These are phyloP conservation scores for Forsythia suspensa DNA, from an alignment of 257 asterid genomes.

Conservation along the genomic window DNA sequence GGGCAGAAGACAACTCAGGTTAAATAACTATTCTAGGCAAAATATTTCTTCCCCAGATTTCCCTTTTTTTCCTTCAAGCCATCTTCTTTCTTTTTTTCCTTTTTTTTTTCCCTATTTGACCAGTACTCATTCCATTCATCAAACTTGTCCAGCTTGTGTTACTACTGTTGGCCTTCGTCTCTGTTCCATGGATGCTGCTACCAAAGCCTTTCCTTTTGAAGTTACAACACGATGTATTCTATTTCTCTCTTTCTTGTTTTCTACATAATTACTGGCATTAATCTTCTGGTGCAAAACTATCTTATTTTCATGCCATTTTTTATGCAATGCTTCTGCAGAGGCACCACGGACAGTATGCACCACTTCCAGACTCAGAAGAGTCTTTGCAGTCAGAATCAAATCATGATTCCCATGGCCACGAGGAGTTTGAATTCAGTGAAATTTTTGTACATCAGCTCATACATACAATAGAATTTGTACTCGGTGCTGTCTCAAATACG, in stretches of 20 bases:
- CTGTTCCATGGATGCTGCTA: slow-evolving; percentile 99
- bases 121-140: slow-evolving; percentile 19
- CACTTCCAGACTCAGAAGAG: slow-evolving; percentile 73
- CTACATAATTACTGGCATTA: slow-evolving; percentile 9
- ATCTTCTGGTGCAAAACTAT: background rate
- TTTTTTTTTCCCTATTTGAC: background rate
- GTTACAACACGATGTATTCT: slow-evolving; percentile 68
- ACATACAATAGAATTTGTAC: slow-evolving; percentile 98
- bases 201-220: slow-evolving; percentile 92
- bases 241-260: slow-evolving; percentile 12
- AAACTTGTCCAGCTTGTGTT: slow-evolving; percentile 59
- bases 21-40: slow-evolving; percentile 8
- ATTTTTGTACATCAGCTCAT: slow-evolving; percentile 94
- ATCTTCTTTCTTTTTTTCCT: background rate
- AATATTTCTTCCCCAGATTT: background rate
- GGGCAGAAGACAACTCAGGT: slow-evolving; percentile 94
- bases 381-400: slow-evolving; percentile 71
- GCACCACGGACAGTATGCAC: slow-evolving; percentile 78
- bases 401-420: slow-evolving; percentile 83
- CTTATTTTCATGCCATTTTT: slow-evolving; percentile 5
- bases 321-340: slow-evolving; percentile 53
- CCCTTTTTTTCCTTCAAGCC: background rate
- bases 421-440: slow-evolving; percentile 96
- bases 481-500: slow-evolving; percentile 98
- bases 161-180: slow-evolving; percentile 68